Evolutionary conservation across 352 stramenopile genomes (phyloP), one percentile per base, ranked within the genome.

Genomic region (Phytophthora boehmeriae): DNA sequence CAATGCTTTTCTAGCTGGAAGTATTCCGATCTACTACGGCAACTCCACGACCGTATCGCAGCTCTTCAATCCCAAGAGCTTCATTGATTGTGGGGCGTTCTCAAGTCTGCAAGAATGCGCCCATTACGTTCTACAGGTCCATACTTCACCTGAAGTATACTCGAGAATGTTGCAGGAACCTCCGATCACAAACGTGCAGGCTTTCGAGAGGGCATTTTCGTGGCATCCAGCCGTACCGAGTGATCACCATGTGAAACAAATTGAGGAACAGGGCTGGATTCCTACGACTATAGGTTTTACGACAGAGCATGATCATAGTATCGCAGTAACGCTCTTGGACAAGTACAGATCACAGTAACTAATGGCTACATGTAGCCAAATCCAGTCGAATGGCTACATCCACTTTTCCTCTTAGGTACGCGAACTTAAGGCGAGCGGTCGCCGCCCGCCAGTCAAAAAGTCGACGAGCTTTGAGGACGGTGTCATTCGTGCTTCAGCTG

Each of bases 81-180:
- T 77, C 44, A 85, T 89, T 59, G 68, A 86, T 47, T 89, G 80
- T 32, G 68, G 62, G 0, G 23, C n/a, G 4, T 89, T 88, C 43
- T 19, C 20, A 0, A 79, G 43, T 4, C 49, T 88, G 14, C 50
- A 66, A 16, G 54, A 73, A 16, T 86, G 80, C 32, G 75, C 73
- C 0, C 22, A 32, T 6, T 70, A 46, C 19, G 80, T 88, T 17
- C 16, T 76, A 2, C 9, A 63, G 13, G 71, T 88, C 25, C 71
- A 88, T 41, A 49, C 42, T 0, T 80, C 73, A 5, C 48, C 36
- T 0, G 39, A 71, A 2, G 11, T 78, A 20, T 88, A 88, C 19
- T 42, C 53, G 0, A 16, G 27, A 14, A 75, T 88, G 50, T 43
- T 63, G 0, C 49, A 43, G 0, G 63, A 70, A 43, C 19, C 75